These are phyloP conservation scores for Glomus cerebriforme DNA, from an alignment of 192 early-diverging fungal genomes.

Conservation along the genomic window DNA sequence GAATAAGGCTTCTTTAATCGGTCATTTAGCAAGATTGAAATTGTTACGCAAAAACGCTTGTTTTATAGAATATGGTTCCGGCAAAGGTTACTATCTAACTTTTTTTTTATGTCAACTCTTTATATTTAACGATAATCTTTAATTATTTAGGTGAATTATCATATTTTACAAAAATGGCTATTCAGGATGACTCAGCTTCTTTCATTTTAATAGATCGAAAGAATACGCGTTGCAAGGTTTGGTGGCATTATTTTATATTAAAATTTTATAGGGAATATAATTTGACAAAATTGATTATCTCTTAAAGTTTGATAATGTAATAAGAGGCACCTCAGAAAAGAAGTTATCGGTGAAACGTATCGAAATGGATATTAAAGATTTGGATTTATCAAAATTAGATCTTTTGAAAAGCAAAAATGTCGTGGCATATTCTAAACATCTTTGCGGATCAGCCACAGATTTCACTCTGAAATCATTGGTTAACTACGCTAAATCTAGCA, in stretches of 20 bases:
- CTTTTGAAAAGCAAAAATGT: conserved; percentile 45
- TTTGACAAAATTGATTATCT: neutral
- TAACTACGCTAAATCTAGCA: conserved; percentile 44
- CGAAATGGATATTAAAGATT: conserved; percentile 84
- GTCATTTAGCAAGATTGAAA: conserved; percentile 65
- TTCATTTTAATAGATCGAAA: conserved; percentile 79
- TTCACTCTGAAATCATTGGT: conserved; percentile 75
- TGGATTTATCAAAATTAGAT: conserved; percentile 63
- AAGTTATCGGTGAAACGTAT: conserved; percentile 59
- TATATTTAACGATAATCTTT: neutral
- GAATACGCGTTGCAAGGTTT: conserved; percentile 73
- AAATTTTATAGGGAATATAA: neutral
- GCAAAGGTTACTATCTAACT: conserved; percentile 54
- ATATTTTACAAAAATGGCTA: conserved; percentile 47
- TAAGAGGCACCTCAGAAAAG: conserved; percentile 43
- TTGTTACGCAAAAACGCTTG: conserved; percentile 59
- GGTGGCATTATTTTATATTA: conserved; percentile 9
- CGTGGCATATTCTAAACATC: conserved; percentile 84
- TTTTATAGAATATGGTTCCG: conserved; percentile 83
- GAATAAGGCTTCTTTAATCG: conserved; percentile 73
- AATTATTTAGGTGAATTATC: conserved; percentile 47
- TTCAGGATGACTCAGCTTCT: conserved; percentile 39
- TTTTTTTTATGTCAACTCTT: neutral
- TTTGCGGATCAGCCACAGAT: conserved; percentile 91
- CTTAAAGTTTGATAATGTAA: conserved; percentile 44